Percentiles rank a stretch among this genome's conserved stretches.
Evolutionary conservation across 768 basidiomycete genomes (phyloP).

Genomic region (Scleroderma citrinum): DNA sequence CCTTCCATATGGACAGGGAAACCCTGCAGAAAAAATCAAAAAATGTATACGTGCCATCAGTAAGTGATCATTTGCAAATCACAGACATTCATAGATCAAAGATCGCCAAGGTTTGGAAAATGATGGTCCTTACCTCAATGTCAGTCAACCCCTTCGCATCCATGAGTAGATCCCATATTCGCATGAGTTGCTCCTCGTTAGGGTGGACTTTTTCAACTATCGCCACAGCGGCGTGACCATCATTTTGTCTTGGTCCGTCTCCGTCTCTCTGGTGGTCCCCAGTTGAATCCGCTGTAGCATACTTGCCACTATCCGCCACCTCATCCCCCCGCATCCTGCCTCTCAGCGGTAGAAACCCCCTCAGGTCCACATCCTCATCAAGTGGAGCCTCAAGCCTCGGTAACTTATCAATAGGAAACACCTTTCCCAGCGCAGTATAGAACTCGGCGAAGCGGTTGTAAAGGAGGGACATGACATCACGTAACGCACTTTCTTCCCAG

Average conservation of each 20-base stretch:
- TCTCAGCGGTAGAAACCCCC: slow-evolving; percentile 80
- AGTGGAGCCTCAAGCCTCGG: slow-evolving; percentile 55
- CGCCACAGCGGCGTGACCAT: slow-evolving; percentile 19
- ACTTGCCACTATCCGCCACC: slow-evolving; percentile 1
- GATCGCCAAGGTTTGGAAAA: background rate
- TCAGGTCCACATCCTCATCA: slow-evolving; percentile 88
- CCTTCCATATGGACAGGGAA: slow-evolving; percentile 22
- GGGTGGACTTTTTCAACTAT: slow-evolving; percentile 59
- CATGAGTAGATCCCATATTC: slow-evolving; percentile 76
- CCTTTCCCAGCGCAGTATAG: slow-evolving; percentile 46
- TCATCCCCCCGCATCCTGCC: slow-evolving; percentile 44
- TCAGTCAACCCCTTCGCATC: slow-evolving; percentile 61
- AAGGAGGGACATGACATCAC: slow-evolving; percentile 41
- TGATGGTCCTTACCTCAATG: slow-evolving; percentile 44
- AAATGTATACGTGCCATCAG: slow-evolving; percentile 8
- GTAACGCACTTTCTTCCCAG: slow-evolving; percentile 21
- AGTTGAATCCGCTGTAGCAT: slow-evolving; percentile 9
- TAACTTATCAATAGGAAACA: slow-evolving; percentile 65
- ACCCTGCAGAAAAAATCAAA: slow-evolving; percentile 12
- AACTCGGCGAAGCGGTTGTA: slow-evolving; percentile 73
- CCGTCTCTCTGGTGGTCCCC: slow-evolving; percentile 7
- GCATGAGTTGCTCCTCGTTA: slow-evolving; percentile 93
- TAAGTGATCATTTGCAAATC: background rate
- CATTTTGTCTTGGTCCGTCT: slow-evolving; percentile 18
- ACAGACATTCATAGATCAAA: slow-evolving; percentile 1